These are phyloP conservation scores for Talaromyces sp. DNA, from an alignment of 2,329 filamentous ascomycete species.

Conservation along the genomic window DNA sequence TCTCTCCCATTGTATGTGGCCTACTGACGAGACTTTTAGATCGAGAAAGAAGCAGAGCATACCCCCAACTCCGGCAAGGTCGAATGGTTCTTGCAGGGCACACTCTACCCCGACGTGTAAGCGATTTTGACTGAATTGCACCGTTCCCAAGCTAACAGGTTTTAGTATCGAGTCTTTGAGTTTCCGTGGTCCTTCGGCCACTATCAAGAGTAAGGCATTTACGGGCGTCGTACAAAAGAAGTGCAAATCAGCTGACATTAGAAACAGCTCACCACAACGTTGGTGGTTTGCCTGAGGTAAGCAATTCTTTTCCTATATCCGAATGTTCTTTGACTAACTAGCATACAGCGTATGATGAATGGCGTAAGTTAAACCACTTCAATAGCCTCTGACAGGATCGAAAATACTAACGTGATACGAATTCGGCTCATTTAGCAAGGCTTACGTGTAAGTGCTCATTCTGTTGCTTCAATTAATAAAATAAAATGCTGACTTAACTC, in stretches of 20 bases:
- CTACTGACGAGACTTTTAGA: constrained; percentile 38
- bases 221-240: constrained; percentile 7
- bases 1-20: not conserved
- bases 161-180: constrained; percentile 63
- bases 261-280: constrained; percentile 48
- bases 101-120: constrained; percentile 60
- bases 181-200: constrained; percentile 68
- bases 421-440: not conserved
- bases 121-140: not conserved
- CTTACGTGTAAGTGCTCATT: not conserved
- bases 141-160: not conserved
- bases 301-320: not conserved
- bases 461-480: not conserved
- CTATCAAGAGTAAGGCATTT: constrained; percentile 63
- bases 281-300: constrained; percentile 58
- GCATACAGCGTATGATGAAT: constrained; percentile 48
- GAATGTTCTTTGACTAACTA: constrained; percentile 15
- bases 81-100: constrained; percentile 84
- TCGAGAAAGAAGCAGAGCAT: constrained; percentile 67
- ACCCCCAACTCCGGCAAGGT: constrained; percentile 69
- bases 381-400: not conserved
- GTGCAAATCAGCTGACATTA: not conserved
- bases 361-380: constrained; percentile 24
- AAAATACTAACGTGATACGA: constrained; percentile 6
- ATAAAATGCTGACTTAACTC: not conserved